Conservation (phyloP, 139 green algal species). For the Ostreobium quekettii region DNA sequence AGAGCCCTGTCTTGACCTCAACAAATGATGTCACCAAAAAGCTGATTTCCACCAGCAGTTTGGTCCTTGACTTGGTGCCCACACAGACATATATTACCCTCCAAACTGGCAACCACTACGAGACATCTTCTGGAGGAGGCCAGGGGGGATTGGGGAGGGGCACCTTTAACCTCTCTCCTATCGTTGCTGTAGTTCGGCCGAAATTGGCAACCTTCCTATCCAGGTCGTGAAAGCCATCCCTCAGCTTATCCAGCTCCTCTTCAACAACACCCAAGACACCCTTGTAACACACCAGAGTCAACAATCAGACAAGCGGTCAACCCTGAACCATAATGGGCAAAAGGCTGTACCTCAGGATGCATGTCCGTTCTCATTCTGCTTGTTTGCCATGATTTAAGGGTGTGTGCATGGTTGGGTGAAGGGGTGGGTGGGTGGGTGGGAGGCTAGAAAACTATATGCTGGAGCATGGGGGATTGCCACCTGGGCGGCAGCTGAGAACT, state of each 20-base stretch:
- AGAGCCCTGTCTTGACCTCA: too few relatives aligned
- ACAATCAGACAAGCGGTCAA: neutral
- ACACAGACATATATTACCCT: too few relatives aligned
- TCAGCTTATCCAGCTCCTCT: slow-evolving; percentile 2
- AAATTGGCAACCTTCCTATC: slow-evolving; percentile 21
- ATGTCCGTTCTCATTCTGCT: too few relatives aligned
- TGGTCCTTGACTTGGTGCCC: too few relatives aligned
- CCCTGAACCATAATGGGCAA: neutral
- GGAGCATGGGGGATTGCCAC: too few relatives aligned
- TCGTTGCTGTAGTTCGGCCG: slow-evolving; percentile 7
- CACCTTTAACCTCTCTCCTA: slow-evolving; percentile 15
- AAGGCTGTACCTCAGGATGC: too few relatives aligned
- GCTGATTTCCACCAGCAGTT: too few relatives aligned
- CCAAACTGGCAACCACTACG: too few relatives aligned
- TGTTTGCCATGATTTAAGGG: neutral
- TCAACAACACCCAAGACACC: slow-evolving; percentile 15
- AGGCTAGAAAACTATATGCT: slow-evolving; percentile 1
- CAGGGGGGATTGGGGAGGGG: too few relatives aligned
- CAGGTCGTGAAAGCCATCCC: slow-evolving; percentile 3
- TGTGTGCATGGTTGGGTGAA: neutral
- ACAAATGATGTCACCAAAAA: too few relatives aligned
- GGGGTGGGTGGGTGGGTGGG: neutral
- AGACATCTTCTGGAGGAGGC: too few relatives aligned
- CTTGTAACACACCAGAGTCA: neutral
- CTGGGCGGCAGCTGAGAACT: too few relatives aligned